Base-by-base conservation (phyloP, 805 yeast genomes). In the Lipomyces starkeyi region DNA sequence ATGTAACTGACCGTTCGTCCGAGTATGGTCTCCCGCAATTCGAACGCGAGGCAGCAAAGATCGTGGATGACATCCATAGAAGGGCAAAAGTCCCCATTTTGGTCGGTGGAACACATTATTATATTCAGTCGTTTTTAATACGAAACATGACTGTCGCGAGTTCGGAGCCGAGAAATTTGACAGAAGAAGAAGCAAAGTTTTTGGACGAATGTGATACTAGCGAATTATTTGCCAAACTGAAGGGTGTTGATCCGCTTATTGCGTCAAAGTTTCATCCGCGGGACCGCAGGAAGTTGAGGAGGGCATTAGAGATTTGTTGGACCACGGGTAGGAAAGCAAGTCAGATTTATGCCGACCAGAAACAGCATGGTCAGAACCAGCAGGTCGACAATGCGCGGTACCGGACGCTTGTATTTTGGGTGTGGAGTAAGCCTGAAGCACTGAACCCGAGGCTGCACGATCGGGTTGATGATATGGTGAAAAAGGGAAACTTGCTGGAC, bases 61-160 rank as follows among this genome's bases (percentile, higher is more conserved):
- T 68, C 57, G 69, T 93, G 7, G 83, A 84, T 0, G 90, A 87
- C 40, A 88, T 94, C 11, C 89, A 88, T 68, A 64, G 76, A 0
- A 76, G 90, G 25, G 91, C 91, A 0, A 93, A 92, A 74, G 73
- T 90, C 0, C 98, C 99, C 0, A 90, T 95, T 2, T 77, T 95
- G 0, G 95, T 95, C 1, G 99, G 99, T 4, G 99, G 99, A 0
- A 95, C 99, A 0, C 98, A 93, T 76, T 95, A 95, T 77, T 95
- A 95, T 76, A 80, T 92, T 49, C 97, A 91, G 78, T 87, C 91
- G 8, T 76, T 94, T 7, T 76, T 91, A 8, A 91, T 93, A 76
- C 82, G 85, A 53, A 91, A 92, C 74, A 87, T 86, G 66, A 88
- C 91, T 0, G 83, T 90, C 6, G 84, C 83, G 3, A 77, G 1